Evolutionary conservation across 805 yeast species (phyloP).

Genomic region (Lipomyces yamadae): DNA sequence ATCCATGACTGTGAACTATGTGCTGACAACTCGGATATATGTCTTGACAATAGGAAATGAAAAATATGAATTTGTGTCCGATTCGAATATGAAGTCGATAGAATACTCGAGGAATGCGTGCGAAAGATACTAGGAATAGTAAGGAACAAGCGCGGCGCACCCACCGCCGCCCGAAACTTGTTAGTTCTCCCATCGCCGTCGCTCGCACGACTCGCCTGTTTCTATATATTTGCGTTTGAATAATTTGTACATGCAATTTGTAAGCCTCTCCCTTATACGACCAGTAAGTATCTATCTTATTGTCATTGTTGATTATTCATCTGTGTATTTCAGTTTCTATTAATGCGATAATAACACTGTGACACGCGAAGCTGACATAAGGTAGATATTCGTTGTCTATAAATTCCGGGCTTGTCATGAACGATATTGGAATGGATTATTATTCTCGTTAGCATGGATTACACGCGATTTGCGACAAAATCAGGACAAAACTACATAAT

Average conservation of each 20-base stretch:
- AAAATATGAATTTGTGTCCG: background rate
- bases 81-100: background rate
- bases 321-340: background rate
- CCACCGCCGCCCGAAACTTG: too few relatives aligned
- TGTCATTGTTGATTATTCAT: background rate
- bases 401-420: background rate
- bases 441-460: background rate
- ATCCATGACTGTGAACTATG: slow-evolving; percentile 21
- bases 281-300: background rate
- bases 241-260: background rate
- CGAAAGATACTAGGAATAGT: background rate
- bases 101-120: background rate
- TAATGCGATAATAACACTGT: background rate
- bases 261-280: background rate
- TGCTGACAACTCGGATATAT: background rate
- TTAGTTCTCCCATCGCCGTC: too few relatives aligned
- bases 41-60: background rate
- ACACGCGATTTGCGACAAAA: background rate
- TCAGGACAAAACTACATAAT: background rate
- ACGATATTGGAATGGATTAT: background rate
- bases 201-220: background rate
- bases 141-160: too few relatives aligned
- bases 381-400: background rate
- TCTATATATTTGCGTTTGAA: background rate
- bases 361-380: background rate